Evolutionary conservation across 257 asterid species (phyloP), one percentile per base, ranked within the genome.

Genomic region (Solanum pimpinellifolium): DNA sequence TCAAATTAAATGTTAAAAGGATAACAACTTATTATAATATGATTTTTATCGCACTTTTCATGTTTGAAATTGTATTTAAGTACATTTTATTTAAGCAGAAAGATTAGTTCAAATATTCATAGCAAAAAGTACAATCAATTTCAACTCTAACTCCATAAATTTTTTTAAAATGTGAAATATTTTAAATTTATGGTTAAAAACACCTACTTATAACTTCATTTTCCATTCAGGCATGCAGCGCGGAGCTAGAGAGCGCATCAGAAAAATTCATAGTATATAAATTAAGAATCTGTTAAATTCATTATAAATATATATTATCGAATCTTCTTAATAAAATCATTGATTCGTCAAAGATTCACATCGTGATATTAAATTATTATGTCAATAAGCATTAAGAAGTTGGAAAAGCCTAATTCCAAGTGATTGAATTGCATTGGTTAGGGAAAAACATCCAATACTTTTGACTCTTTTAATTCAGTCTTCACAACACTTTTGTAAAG

Each of bases 361-460:
- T 33, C 14, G 1, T 29, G 29, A 14, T 68, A 16, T 33, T 72
- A 12, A 25, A 3, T 6, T 9, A 4, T 3, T 16, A 5, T 37
- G 6, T 44, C 9, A 9, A 20, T 25, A 46, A 46, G 39, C 11
- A 78, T 46, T 46, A 4, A 80, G 25, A 39, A 80, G 76, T 77
- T 39, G 84, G 8, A 27, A 93, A 94, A 92, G 95, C 94, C 94
- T 85, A 90, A 94, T 89, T 73, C 87, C 66, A 89, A 86, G 94
- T 94, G 87, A 90, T 81, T 80, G 87, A 27, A 25, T 18, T 62
- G 31, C 13, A 44, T 8, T 44, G 83, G 60, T 8, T 44, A 77
- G 83, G 72, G 78, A 35, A 90, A 89, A 90, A 89, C 90, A 88
- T 27, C 76, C 13, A 35, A 31, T 72, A 87, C 96, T 89, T 92